These are phyloP conservation scores for Diaporthe aspalathi DNA, from an alignment of 2,329 filamentous ascomycete species.

Conservation along the genomic window DNA sequence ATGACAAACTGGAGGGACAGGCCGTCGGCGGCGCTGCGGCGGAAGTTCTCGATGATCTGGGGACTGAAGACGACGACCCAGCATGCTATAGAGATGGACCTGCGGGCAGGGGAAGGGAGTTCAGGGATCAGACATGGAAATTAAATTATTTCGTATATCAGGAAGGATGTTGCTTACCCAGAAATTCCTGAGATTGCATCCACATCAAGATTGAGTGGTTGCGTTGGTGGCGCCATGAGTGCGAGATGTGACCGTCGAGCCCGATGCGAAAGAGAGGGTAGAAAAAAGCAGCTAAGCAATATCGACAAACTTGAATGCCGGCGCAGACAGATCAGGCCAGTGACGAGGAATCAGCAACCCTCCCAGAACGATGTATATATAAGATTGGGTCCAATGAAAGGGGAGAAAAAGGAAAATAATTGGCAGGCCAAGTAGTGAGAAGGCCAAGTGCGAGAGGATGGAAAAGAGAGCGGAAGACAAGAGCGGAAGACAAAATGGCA, in stretches of 20 bases:
- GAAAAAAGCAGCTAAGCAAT: constrained; percentile 7
- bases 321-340: background rate
- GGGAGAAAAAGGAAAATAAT: background rate
- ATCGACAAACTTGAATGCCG: background rate
- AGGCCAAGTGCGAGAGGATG: background rate
- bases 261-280: background rate
- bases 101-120: constrained; percentile 47
- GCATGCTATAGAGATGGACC: constrained; percentile 95
- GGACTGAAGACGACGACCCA: constrained; percentile 99
- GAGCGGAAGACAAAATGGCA: background rate
- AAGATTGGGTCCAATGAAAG: background rate
- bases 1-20: constrained; percentile 92
- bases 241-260: background rate
- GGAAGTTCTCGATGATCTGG: constrained; percentile 96
- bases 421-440: background rate
- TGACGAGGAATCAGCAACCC: background rate
- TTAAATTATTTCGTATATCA: background rate
- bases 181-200: constrained; percentile 93
- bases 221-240: constrained; percentile 66
- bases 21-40: constrained; percentile 84
- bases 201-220: constrained; percentile 79
- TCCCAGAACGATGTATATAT: background rate
- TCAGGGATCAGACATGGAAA: background rate
- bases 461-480: background rate
- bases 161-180: constrained; percentile 62